Percentiles rank a stretch among this genome's conserved stretches.
Conservation (phyloP, 1,284 basidiomycete genomes). For the Anthracocystis setariae region DNA sequence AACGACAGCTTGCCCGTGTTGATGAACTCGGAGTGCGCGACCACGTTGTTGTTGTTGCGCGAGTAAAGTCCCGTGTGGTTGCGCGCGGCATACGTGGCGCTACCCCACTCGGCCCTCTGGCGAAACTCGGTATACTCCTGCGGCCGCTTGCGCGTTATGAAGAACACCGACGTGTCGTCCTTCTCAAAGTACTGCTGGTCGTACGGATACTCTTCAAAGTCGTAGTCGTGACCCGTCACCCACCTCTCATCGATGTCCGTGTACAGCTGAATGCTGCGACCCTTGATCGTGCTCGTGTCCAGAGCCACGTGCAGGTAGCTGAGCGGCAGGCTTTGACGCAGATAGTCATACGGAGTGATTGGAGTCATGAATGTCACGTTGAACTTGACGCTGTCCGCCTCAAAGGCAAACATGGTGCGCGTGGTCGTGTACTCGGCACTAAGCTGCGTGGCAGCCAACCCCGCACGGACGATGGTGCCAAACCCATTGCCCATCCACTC, state of each 20-base stretch:
- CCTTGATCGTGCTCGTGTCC: conserved; percentile 38
- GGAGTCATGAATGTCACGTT: conserved; percentile 65
- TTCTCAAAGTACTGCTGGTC: conserved; percentile 48
- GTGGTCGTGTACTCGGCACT: conserved; percentile 62
- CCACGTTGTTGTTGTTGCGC: conserved; percentile 64
- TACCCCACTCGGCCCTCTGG: conserved; percentile 67
- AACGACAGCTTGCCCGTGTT: conserved; percentile 50
- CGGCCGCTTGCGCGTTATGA: conserved; percentile 55
- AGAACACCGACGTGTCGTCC: conserved; percentile 52
- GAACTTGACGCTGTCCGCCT: conserved; percentile 59
- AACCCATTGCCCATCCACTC: conserved; percentile 65
- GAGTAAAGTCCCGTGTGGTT: conserved; percentile 52
- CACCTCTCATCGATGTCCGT: conserved; percentile 63
- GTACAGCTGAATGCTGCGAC: conserved; percentile 53
- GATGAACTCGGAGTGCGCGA: conserved; percentile 60
- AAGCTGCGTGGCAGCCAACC: conserved; percentile 57
- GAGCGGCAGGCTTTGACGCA: conserved; percentile 63
- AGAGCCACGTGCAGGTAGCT: conserved; percentile 64
- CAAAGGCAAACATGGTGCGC: conserved; percentile 61
- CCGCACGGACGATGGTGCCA: conserved; percentile 54
- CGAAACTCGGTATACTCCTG: conserved; percentile 60
- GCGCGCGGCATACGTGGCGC: conserved; percentile 57
- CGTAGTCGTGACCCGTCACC: conserved; percentile 64
- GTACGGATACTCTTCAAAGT: conserved; percentile 55
- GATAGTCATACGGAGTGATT: conserved; percentile 60